Conservation (phyloP, 2,329 filamentous ascomycete genomes). For the Colletotrichum eremochloae region DNA sequence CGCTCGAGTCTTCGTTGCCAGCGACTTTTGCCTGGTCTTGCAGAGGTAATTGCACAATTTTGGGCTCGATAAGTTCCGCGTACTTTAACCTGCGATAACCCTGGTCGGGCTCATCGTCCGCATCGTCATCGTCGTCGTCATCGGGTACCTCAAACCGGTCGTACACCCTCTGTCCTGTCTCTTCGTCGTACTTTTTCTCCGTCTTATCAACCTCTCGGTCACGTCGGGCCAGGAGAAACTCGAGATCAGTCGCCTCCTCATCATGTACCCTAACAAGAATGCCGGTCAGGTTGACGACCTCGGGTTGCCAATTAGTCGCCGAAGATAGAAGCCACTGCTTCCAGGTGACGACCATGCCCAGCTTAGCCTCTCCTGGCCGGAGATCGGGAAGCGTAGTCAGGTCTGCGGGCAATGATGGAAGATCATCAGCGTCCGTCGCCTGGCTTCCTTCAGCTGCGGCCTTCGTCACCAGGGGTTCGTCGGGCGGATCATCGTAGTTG, state of each 20-base stretch:
- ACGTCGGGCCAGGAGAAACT: slow-evolving; percentile 76
- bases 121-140: slow-evolving; percentile 71
- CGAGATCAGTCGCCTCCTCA: slow-evolving; percentile 64
- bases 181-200: slow-evolving; percentile 72
- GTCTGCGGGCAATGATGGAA: slow-evolving; percentile 73
- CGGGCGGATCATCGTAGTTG: slow-evolving; percentile 55
- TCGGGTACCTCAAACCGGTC: slow-evolving; percentile 82
- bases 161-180: slow-evolving; percentile 80
- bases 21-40: slow-evolving; percentile 44
- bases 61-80: slow-evolving; percentile 75
- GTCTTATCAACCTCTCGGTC: slow-evolving; percentile 71
- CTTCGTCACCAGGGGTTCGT: slow-evolving; percentile 45
- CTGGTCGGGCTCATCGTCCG: slow-evolving; percentile 66
- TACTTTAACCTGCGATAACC: slow-evolving; percentile 73
- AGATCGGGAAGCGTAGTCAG: slow-evolving; percentile 66
- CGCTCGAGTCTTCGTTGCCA: slow-evolving; percentile 44
- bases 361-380: slow-evolving; percentile 59
- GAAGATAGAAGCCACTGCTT: slow-evolving; percentile 73
- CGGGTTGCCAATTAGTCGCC: slow-evolving; percentile 75
- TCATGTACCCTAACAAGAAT: slow-evolving; percentile 70
- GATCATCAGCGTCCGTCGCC: slow-evolving; percentile 67
- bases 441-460: slow-evolving; percentile 55
- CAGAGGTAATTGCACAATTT: slow-evolving; percentile 65
- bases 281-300: slow-evolving; percentile 74
- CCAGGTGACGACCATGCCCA: slow-evolving; percentile 78